Percentiles rank a stretch among this genome's conserved stretches.
Evolutionary conservation across 2,329 filamentous ascomycete species (phyloP).

Genomic region (Truncatella angustata): DNA sequence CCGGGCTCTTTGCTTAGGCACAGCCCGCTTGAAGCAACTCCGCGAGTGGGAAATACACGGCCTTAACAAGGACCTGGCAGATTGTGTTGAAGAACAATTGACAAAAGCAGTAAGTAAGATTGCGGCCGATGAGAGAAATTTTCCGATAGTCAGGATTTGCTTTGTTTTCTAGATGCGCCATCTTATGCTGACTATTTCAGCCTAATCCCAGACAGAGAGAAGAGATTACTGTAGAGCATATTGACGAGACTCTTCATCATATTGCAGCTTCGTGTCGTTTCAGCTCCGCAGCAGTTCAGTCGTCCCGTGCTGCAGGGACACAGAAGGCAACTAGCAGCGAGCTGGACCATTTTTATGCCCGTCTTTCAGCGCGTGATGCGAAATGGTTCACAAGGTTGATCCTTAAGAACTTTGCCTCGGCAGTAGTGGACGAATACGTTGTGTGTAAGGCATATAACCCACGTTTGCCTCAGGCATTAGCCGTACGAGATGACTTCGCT

Average conservation of each 20-base stretch:
- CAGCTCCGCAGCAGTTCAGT: conserved; percentile 60
- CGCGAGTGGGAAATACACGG: conserved; percentile 59
- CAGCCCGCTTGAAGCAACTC: conserved; percentile 59
- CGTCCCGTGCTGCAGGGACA: background rate
- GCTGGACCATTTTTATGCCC: conserved; percentile 51
- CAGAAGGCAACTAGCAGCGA: background rate
- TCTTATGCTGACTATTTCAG: no score
- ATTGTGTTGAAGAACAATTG: conserved; percentile 67
- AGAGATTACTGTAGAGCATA: conserved; percentile 66
- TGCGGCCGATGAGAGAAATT: no score
- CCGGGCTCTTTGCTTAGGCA: conserved; percentile 63
- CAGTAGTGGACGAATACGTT: conserved; percentile 56
- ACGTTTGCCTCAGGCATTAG: conserved; percentile 66
- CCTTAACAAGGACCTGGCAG: conserved; percentile 63
- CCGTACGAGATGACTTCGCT: conserved; percentile 67
- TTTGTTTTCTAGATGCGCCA: background rate
- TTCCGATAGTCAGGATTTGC: no score
- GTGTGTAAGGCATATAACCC: conserved; percentile 65
- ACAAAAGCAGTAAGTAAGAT: conserved; percentile 50
- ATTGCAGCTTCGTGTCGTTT: conserved; percentile 69
- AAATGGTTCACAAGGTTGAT: conserved; percentile 87
- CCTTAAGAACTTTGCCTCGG: conserved; percentile 71
- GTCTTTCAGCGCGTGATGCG: conserved; percentile 64
- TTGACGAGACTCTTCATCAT: conserved; percentile 64
- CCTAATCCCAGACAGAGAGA: conserved; percentile 39